These are phyloP conservation scores for Takashimella koratensis DNA, from an alignment of 1,284 basidiomycete species.

Conservation along the genomic window DNA sequence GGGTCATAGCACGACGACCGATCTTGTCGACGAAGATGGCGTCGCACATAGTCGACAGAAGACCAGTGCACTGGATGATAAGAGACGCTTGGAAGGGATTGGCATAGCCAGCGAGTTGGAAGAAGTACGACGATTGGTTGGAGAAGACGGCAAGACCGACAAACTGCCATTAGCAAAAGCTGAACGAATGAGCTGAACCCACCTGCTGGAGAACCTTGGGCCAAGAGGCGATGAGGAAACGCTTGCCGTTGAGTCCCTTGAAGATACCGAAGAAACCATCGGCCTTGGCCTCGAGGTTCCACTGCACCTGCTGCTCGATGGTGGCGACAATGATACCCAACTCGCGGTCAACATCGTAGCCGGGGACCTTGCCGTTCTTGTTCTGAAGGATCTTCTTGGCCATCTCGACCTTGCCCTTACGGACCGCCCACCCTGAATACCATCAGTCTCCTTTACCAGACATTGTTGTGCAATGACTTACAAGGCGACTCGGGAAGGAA, in stretches of 20 bases:
- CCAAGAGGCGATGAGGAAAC: conserved; percentile 8
- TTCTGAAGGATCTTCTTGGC: conserved; percentile 1
- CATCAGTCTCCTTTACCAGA: too few relatives aligned
- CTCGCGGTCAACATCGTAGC: conserved; percentile 3
- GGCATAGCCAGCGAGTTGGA: background rate
- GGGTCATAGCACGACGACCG: conserved; percentile 7
- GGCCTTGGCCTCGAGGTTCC: background rate
- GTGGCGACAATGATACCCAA: conserved; percentile 6
- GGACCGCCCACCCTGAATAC: conserved; percentile 10
- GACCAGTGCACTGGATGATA: background rate
- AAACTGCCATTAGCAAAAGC: background rate
- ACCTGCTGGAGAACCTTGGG: conserved; percentile 3
- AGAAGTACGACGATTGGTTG: conserved; percentile 4
- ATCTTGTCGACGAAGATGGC: conserved; percentile 2
- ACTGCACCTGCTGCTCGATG: conserved; percentile 3
- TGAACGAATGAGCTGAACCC: background rate
- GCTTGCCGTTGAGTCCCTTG: conserved; percentile 4
- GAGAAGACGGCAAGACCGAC: background rate
- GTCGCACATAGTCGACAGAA: background rate
- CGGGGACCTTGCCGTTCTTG: conserved; percentile 2
- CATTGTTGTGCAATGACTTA: conserved; percentile 7
- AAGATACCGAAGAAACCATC: conserved; percentile 4
- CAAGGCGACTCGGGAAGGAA: conserved; percentile 32
- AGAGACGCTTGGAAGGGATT: conserved; percentile 4
- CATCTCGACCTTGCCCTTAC: conserved; percentile 4